These are phyloP conservation scores for Leucocoprinus leucothites DNA, from an alignment of 768 basidiomycete species.

Conservation along the genomic window DNA sequence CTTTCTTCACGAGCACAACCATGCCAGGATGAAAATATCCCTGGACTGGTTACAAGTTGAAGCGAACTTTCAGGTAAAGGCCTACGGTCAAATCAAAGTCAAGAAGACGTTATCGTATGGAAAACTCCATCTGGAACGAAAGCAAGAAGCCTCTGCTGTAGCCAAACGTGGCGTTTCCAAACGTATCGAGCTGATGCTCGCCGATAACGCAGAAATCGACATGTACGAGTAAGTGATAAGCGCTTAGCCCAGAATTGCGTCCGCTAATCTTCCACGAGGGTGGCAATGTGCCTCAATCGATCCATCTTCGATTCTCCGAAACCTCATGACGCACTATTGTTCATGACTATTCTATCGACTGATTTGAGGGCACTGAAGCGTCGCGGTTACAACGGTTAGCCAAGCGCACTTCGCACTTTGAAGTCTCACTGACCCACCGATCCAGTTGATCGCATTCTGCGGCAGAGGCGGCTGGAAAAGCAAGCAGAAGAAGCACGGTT, in stretches of 20 bases:
- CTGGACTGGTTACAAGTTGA: constrained; percentile 63
- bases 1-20: constrained; percentile 87
- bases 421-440: constrained; percentile 14
- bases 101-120: constrained; percentile 59
- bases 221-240: constrained; percentile 80
- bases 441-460: constrained; percentile 88
- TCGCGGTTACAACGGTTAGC: constrained; percentile 79
- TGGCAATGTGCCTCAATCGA: constrained; percentile 81
- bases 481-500: constrained; percentile 26
- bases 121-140: constrained; percentile 43
- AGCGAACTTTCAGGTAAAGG: constrained; percentile 67
- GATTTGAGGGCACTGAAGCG: constrained; percentile 78
- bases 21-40: constrained; percentile 57
- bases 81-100: constrained; percentile 61
- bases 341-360: constrained; percentile 93
- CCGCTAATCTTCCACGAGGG: constrained; percentile 38
- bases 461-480: constrained; percentile 54
- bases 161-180: constrained; percentile 47
- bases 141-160: constrained; percentile 72
- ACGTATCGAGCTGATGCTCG: constrained; percentile 76
- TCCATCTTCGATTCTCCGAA: constrained; percentile 75
- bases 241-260: not conserved
- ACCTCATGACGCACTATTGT: constrained; percentile 83
- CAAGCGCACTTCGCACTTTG: not conserved
- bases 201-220: constrained; percentile 71